These are phyloP conservation scores for Silene uniflora DNA, from an alignment of 148 eudicot genomes.

Conservation along the genomic window DNA sequence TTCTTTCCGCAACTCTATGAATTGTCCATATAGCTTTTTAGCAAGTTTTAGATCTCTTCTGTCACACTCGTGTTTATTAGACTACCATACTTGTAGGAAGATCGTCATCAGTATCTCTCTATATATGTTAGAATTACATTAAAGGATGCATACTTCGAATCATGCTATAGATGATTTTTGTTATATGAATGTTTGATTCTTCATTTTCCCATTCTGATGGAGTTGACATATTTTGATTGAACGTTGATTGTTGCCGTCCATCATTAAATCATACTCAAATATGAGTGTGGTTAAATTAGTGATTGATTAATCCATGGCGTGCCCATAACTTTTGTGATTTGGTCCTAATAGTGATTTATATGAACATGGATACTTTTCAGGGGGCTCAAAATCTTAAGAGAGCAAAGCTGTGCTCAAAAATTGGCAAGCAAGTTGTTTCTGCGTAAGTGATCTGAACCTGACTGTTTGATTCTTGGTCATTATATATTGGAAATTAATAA, in stretches of 20 bases:
- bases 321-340: background rate
- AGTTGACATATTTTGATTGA: background rate
- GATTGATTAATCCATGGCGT: background rate
- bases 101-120: no score
- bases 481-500: background rate
- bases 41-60: no score
- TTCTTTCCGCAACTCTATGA: no score
- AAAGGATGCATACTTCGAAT: background rate
- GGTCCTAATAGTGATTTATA: background rate
- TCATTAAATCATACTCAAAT: background rate
- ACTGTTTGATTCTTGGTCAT: background rate
- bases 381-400: constrained; percentile 76
- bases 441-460: constrained; percentile 57
- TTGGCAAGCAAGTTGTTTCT: constrained; percentile 92
- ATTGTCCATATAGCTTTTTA: no score
- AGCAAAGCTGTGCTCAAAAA: constrained; percentile 62
- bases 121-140: no score
- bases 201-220: background rate
- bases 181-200: background rate
- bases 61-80: no score
- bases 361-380: constrained; percentile 38
- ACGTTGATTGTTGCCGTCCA: background rate
- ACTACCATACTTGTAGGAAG: no score
- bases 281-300: background rate
- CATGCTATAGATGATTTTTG: background rate